Evolutionary conservation across 2,329 filamentous ascomycete genomes (phyloP).

Genomic region (Epichloe glyceriae): DNA sequence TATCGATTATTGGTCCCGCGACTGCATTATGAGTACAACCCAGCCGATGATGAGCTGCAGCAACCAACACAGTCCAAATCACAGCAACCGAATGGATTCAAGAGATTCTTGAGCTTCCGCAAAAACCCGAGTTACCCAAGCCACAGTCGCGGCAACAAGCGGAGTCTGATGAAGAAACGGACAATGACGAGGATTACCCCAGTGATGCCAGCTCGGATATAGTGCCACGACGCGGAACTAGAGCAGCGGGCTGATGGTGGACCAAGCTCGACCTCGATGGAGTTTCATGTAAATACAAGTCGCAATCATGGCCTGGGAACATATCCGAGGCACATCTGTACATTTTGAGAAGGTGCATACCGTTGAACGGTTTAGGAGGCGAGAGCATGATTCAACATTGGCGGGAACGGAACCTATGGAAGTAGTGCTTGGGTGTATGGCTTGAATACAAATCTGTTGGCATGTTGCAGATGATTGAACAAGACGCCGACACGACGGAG

Average conservation of each 20-base stretch:
- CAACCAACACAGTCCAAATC: constrained; percentile 9
- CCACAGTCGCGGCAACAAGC: constrained; percentile 4
- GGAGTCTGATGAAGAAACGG: constrained; percentile 14
- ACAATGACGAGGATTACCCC: constrained; percentile 11
- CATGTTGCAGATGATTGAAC: not conserved
- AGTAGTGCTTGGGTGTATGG: not conserved
- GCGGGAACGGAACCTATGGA: not conserved
- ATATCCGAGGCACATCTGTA: no score
- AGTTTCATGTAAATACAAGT: not conserved
- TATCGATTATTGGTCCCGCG: constrained; percentile 80
- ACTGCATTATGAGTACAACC: constrained; percentile 46
- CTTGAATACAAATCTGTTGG: not conserved
- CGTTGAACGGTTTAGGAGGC: not conserved
- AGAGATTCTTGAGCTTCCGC: constrained; percentile 32
- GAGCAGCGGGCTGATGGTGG: not conserved
- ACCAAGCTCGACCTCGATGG: not conserved
- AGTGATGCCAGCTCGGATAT: constrained; percentile 6
- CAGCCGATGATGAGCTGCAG: constrained; percentile 24
- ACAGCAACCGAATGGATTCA: constrained; percentile 25
- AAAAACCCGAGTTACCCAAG: constrained; percentile 18
- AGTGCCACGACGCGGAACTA: constrained; percentile 3
- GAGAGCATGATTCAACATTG: not conserved
- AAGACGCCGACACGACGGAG: not conserved
- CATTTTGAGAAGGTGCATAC: not conserved
- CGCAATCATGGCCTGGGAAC: no score